Base-by-base conservation (phyloP, 371 early-diverging fungal species). In the Batrachochytrium dendrobatidis region DNA sequence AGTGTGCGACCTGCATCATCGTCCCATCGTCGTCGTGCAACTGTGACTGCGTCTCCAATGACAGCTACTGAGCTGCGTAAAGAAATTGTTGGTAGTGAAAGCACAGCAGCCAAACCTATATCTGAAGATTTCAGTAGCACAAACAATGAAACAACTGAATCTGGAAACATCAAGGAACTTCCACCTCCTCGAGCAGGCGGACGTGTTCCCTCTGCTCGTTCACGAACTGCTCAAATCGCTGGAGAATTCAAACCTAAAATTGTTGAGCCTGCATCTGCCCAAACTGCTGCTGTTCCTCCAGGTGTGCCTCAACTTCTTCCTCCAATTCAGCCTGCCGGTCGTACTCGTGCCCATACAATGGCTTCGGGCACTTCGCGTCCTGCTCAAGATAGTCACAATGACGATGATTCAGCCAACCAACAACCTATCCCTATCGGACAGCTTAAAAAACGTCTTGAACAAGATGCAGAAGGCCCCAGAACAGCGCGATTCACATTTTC, bases 401-500 rank as follows among this genome's bases (percentile, higher is more conserved):
- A 25, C 30, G 10, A 25, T 25, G 46, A 29, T 26, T 24, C 62
- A 18, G 22, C 52, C 29, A 28, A 12, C 20, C 29, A 34, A 34
- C 12, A 34, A 26, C 46, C 57, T 8, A 64, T 64, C 29, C 57
- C 64, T 3, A 48, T 68, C 20, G 69, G 65, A 10, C 59, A 60
- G 12, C 49, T 66, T 34, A 59, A 62, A 35, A 60, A 50, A 51
- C 61, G 59, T 29, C 56, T 71, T 34, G 54, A 59, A 39, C 20
- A 44, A 29, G 45, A 53, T 8, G 24, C 45, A 26, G 53, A 29
- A 20, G 78, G 76, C 34, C 80, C 76, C 22, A 59, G 76, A 26
- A 67, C 74, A 15, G 59, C 75, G 22, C 65, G 80, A 26, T 80
- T 80, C 69, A 73, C 80, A 0, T 74, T 80, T 56, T 69, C 70